phyloP scores from a whole-genome alignment of 371 early-diverging fungal genomes.

The Mucor irregularis region DNA sequence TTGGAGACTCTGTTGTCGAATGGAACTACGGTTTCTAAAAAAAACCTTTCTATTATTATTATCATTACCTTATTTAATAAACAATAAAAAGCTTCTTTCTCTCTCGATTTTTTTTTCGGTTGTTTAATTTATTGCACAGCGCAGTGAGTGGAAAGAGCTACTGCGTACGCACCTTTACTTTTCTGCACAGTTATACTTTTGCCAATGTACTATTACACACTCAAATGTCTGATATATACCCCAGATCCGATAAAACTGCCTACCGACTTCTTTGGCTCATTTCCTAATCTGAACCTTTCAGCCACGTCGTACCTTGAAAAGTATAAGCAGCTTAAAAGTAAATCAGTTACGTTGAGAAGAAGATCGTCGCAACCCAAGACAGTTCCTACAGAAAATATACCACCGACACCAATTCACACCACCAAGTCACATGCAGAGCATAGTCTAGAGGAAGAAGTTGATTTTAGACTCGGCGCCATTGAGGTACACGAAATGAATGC shows the following conservation, averaged over 20 bases:
- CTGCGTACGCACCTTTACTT: too few relatives aligned
- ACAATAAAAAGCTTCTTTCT: too few relatives aligned
- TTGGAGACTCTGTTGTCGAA: too few relatives aligned
- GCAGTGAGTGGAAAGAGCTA: too few relatives aligned
- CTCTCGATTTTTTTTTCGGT: too few relatives aligned
- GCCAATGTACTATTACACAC: conserved; percentile 37
- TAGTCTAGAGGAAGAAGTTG: conserved; percentile 18
- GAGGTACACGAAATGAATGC: conserved; percentile 17
- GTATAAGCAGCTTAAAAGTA: conserved; percentile 1
- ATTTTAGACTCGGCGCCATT: conserved; percentile 37
- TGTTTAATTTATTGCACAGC: too few relatives aligned
- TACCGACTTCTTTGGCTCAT: conserved; percentile 4
- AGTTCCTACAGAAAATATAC: conserved; percentile 13
- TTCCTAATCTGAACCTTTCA: not conserved
- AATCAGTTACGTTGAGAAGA: not conserved
- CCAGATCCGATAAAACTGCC: conserved; percentile 6
- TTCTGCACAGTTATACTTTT: too few relatives aligned
- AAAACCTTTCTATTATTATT: too few relatives aligned
- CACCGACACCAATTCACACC: conserved; percentile 29
- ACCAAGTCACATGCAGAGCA: conserved; percentile 6
- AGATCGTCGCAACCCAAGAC: conserved; percentile 5
- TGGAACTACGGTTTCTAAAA: too few relatives aligned
- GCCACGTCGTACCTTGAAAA: conserved; percentile 5
- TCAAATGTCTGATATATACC: conserved; percentile 40
- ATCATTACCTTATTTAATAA: too few relatives aligned